Evolutionary conservation across 2,329 filamentous ascomycete species (phyloP).

Genomic region (Calonectria hawksworthii): DNA sequence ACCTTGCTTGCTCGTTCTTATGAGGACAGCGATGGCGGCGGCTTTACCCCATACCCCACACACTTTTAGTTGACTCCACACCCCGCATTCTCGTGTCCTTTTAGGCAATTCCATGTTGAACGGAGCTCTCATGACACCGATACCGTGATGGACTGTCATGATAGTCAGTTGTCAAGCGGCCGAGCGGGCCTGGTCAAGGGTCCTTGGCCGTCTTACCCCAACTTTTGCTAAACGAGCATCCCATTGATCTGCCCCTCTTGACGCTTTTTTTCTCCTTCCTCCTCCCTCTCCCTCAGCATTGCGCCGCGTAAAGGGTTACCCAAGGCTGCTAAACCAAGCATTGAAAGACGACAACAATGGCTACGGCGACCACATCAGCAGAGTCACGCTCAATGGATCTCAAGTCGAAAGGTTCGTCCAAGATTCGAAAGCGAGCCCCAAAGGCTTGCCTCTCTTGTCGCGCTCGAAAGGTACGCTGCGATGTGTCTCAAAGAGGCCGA

Average conservation of each 20-base stretch:
- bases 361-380: conserved; percentile 26
- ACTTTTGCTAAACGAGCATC: conserved; percentile 22
- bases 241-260: conserved; percentile 16
- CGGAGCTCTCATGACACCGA: neutral
- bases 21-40: neutral
- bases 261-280: conserved; percentile 1
- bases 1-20: neutral
- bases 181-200: neutral
- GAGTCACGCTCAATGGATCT: conserved; percentile 40
- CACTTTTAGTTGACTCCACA: conserved; percentile 37
- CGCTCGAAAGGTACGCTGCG: conserved; percentile 65
- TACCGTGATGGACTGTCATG: conserved; percentile 1
- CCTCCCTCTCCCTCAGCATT: conserved; percentile 8
- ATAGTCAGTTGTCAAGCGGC: neutral
- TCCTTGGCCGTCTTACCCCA: conserved; percentile 25
- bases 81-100: conserved; percentile 37
- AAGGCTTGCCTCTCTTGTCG: conserved; percentile 66
- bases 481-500: conserved; percentile 62
- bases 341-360: conserved; percentile 4
- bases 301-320: neutral
- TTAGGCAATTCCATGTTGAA: neutral
- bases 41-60: conserved; percentile 33
- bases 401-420: conserved; percentile 51
- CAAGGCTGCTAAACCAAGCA: neutral
- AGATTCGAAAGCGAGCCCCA: conserved; percentile 61